Evolutionary conservation across 2,329 filamentous ascomycete species (phyloP).

Genomic region (Aspergillus ibericus): DNA sequence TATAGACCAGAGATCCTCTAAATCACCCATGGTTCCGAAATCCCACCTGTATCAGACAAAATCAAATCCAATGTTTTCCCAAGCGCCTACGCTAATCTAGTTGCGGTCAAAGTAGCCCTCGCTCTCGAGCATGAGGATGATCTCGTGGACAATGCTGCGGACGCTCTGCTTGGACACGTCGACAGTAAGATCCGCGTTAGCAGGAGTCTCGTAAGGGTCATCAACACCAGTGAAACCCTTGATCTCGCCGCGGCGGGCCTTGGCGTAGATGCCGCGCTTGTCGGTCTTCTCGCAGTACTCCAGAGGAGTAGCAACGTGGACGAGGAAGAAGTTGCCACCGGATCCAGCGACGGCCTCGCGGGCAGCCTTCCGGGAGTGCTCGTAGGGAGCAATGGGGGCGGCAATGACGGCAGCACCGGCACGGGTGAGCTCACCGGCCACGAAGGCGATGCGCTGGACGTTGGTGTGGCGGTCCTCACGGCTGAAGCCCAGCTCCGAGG

Average conservation of each 20-base stretch:
- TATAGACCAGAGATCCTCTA: slow-evolving; percentile 17
- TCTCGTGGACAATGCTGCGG: slow-evolving; percentile 93
- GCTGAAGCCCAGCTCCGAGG: slow-evolving; percentile 92
- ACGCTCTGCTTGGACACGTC: slow-evolving; percentile 85
- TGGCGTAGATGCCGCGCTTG: slow-evolving; percentile 83
- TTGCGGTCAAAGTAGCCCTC: slow-evolving; percentile 76
- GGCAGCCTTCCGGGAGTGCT: slow-evolving; percentile 72
- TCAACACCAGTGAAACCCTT: slow-evolving; percentile 98
- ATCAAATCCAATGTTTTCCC: slow-evolving; percentile 13
- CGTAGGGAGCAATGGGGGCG: slow-evolving; percentile 92
- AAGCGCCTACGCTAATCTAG: slow-evolving; percentile 20
- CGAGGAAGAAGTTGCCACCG: slow-evolving; percentile 89
- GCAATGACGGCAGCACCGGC: slow-evolving; percentile 93
- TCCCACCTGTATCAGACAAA: slow-evolving; percentile 17
- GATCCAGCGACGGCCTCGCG: slow-evolving; percentile 72
- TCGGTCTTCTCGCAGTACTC: slow-evolving; percentile 95
- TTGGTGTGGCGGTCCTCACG: slow-evolving; percentile 90
- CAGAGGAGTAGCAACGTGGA: slow-evolving; percentile 91
- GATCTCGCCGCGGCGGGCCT: slow-evolving; percentile 84
- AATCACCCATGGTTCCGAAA: slow-evolving; percentile 16
- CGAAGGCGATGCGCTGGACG: slow-evolving; percentile 94
- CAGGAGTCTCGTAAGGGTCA: slow-evolving; percentile 87
- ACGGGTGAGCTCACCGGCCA: slow-evolving; percentile 90
- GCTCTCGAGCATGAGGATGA: slow-evolving; percentile 87
- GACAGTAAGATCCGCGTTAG: slow-evolving; percentile 79